phyloP scores from a whole-genome alignment of 2,329 filamentous ascomycete genomes.

The Ophiostoma perfectum region DNA sequence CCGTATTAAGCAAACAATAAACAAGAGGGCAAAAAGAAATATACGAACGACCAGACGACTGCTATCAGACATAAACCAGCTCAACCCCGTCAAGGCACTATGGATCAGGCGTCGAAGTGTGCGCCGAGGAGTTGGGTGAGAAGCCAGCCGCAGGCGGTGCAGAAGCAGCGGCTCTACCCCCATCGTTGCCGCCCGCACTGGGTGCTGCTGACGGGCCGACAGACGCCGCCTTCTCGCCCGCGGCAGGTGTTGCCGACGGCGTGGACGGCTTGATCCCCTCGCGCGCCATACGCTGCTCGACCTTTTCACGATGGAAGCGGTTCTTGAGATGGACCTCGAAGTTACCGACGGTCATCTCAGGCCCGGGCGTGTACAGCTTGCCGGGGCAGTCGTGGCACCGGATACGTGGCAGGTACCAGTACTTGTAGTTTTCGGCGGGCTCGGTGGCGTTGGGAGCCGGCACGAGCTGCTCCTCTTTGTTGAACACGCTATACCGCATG shows the following conservation, averaged over 20 bases:
- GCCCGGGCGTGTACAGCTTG: slow-evolving; percentile 88
- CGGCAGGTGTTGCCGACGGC: neutral
- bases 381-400: slow-evolving; percentile 87
- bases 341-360: slow-evolving; percentile 76
- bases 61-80: neutral
- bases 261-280: slow-evolving; percentile 7
- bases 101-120: neutral
- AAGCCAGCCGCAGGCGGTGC: neutral
- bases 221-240: neutral
- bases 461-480: slow-evolving; percentile 63
- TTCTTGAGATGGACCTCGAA: slow-evolving; percentile 93
- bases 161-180: neutral
- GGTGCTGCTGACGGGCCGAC: neutral
- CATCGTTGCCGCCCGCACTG: neutral
- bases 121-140: neutral
- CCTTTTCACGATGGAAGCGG: slow-evolving; percentile 68
- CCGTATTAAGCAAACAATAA: slow-evolving; percentile 7
- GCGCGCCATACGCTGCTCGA: slow-evolving; percentile 46
- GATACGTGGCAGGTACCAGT: slow-evolving; percentile 82
- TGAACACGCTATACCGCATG: slow-evolving; percentile 85
- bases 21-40: slow-evolving; percentile 5
- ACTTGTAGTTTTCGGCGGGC: slow-evolving; percentile 57
- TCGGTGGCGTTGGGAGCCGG: slow-evolving; percentile 44
- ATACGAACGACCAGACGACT: neutral
- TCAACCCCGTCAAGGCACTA: neutral